phyloP scores from a whole-genome alignment of 495 filamentous ascomycete genomes.

The Aspergillus indologenus region DNA sequence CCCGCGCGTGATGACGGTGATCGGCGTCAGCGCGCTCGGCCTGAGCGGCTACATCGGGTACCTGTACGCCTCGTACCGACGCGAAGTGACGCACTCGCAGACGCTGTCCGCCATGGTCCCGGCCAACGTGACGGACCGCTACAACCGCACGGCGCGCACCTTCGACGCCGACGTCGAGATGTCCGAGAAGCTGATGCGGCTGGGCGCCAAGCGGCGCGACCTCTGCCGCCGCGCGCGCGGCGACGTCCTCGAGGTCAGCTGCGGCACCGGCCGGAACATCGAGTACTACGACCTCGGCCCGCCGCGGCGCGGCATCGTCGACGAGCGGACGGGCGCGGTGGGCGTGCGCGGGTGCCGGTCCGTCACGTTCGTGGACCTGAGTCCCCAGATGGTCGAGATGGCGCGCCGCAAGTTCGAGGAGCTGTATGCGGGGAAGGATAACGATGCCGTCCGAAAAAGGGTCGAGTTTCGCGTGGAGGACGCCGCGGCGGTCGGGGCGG shows the following conservation, averaged over 20 bases:
- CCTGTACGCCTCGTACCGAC: constrained; percentile 47
- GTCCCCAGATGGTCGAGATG: constrained; percentile 60
- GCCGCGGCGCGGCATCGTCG: constrained; percentile 49
- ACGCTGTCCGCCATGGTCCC: constrained; percentile 41
- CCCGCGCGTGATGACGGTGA: constrained; percentile 34
- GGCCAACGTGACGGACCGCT: constrained; percentile 53
- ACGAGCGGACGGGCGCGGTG: constrained; percentile 53
- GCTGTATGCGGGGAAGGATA: constrained; percentile 33
- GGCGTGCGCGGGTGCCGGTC: constrained; percentile 42
- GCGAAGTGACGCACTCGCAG: constrained; percentile 36
- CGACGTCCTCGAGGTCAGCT: constrained; percentile 83
- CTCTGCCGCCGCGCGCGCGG: constrained; percentile 64
- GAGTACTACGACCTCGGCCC: constrained; percentile 67
- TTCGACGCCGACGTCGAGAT: constrained; percentile 65
- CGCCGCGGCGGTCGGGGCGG: constrained; percentile 26
- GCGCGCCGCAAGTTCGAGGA: constrained; percentile 56
- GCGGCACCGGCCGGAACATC: constrained; percentile 87
- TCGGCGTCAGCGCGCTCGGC: constrained; percentile 45
- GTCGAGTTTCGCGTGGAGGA: constrained; percentile 45
- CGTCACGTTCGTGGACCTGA: constrained; percentile 63
- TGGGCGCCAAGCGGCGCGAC: constrained; percentile 57
- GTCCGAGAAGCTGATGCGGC: constrained; percentile 64
- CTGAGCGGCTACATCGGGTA: constrained; percentile 52
- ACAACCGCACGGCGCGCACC: constrained; percentile 51
- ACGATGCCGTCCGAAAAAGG: neutral